Evolutionary conservation across 331 rosid genomes (phyloP).

Genomic region (Phaseolus coccineus): DNA sequence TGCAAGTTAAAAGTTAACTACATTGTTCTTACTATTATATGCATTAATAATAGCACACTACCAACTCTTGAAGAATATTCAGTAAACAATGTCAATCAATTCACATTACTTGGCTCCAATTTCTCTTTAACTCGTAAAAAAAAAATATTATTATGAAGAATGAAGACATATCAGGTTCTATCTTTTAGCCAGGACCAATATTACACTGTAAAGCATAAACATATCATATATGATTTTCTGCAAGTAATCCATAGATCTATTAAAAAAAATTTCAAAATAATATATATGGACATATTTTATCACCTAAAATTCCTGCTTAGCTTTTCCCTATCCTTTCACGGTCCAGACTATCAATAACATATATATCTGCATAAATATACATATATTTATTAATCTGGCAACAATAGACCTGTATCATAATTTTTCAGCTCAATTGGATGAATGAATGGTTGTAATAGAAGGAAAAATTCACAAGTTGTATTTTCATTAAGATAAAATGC

Average conservation of each 20-base stretch:
- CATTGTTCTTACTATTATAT: neutral
- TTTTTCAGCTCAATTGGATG: neutral
- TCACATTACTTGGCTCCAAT: slow-evolving; percentile 14
- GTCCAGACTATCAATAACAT: slow-evolving; percentile 90
- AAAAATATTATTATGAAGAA: slow-evolving; percentile 34
- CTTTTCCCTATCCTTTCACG: slow-evolving; percentile 86
- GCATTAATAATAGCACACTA: slow-evolving; percentile 20
- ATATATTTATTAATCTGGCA: neutral
- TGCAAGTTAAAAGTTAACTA: neutral
- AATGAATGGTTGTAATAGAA: slow-evolving; percentile 1
- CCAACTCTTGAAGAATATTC: slow-evolving; percentile 18
- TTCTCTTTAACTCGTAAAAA: slow-evolving; percentile 12
- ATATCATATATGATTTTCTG: slow-evolving; percentile 97
- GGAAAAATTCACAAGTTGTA: slow-evolving; percentile 8
- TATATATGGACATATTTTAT: neutral
- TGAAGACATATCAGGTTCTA: slow-evolving; percentile 87
- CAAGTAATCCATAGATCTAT: slow-evolving; percentile 50
- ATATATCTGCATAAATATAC: slow-evolving; percentile 71
- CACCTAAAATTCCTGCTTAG: slow-evolving; percentile 96
- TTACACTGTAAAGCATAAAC: slow-evolving; percentile 96
- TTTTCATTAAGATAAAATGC: slow-evolving; percentile 13
- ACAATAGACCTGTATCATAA: neutral
- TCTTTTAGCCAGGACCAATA: slow-evolving; percentile 96
- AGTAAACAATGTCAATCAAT: slow-evolving; percentile 22
- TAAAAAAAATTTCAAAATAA: slow-evolving; percentile 20